Base-by-base conservation (phyloP, 2,329 filamentous ascomycete genomes). In the Phaeoacremonium minimum region DNA sequence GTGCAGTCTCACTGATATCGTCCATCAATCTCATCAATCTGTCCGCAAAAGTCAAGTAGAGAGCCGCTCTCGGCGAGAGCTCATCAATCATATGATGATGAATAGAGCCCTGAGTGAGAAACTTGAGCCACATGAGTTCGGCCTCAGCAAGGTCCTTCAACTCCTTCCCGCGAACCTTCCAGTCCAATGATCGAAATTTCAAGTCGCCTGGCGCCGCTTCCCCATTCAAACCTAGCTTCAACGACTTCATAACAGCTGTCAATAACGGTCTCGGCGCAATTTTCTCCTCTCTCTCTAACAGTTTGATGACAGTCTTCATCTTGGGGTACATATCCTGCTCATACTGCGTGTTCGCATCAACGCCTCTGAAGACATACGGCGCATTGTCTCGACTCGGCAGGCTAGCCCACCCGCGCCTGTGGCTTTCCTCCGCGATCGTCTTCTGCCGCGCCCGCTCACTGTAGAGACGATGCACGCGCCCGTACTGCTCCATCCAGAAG, bases 81-180 rank as follows among this genome's bases (percentile, higher is more conserved):
- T 41, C 37, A 29, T 30, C 19, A 16, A 48, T 35, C 43, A 54
- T 51, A n/a, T 26, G 34, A 15, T 40, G 35, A 28, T 50, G 56
- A 36, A 51, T 49, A 19, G 50, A 51, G 17, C 48, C 45, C 14
- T 46, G 48, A 15, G 52, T 48, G 15, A 63, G 38, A 6, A 57
- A 56, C 33, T 47, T 44, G 26, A 64, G 44, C 57, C 58, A 61
- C 15, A 46, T 36, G n/a, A 58, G 37, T 20, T 63, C 61, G 7
- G 48, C 40, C 18, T 46, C 42, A 30, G 46, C 43, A 12, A 60
- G 19, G 2, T 18, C 20, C 2, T 48, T 46, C 28, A 15, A 6
- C 2, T 14, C n/a, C 2, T 32, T 17, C 7, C 37, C 29, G 6
- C 31, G 29, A 9, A 42, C 35, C 8, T 40, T 38, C 33, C 42